phyloP scores from a whole-genome alignment of 2,329 filamentous ascomycete genomes.

The Arthrobotrys iridis region DNA sequence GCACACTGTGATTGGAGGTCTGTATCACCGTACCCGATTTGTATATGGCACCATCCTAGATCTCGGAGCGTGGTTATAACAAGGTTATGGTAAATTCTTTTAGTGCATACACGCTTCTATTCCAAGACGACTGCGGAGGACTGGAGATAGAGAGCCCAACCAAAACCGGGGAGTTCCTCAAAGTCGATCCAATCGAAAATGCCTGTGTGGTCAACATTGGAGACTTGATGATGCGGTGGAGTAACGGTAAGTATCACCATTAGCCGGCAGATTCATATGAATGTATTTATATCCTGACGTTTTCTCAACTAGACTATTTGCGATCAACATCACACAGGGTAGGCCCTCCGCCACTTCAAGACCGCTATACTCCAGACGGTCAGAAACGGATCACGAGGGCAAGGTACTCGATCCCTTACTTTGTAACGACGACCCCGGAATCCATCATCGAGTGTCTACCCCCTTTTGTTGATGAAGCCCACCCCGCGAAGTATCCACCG shows the following conservation, averaged over 20 bases:
- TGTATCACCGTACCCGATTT: too few species aligned
- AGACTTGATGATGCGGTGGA: slow-evolving; percentile 65
- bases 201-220: slow-evolving; percentile 65
- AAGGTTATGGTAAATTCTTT: not conserved
- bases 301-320: slow-evolving; percentile 60
- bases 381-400: slow-evolving; percentile 61
- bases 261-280: not conserved
- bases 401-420: slow-evolving; percentile 66
- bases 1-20: slow-evolving; percentile 65
- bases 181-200: slow-evolving; percentile 61
- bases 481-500: slow-evolving; percentile 41
- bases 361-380: slow-evolving; percentile 60
- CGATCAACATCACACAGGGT: slow-evolving; percentile 65
- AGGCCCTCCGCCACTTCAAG: slow-evolving; percentile 61
- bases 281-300: not conserved
- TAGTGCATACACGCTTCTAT: slow-evolving; percentile 63
- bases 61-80: slow-evolving; percentile 43
- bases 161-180: slow-evolving; percentile 61
- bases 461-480: slow-evolving; percentile 23
- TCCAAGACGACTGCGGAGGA: slow-evolving; percentile 65
- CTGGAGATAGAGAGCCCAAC: slow-evolving; percentile 63
- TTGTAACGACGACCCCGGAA: slow-evolving; percentile 62
- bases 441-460: slow-evolving; percentile 64
- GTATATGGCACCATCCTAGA: not conserved
- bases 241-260: slow-evolving; percentile 61